Evolutionary conservation across 2,329 filamentous ascomycete species (phyloP).

Genomic region (Pezicula carpinea): DNA sequence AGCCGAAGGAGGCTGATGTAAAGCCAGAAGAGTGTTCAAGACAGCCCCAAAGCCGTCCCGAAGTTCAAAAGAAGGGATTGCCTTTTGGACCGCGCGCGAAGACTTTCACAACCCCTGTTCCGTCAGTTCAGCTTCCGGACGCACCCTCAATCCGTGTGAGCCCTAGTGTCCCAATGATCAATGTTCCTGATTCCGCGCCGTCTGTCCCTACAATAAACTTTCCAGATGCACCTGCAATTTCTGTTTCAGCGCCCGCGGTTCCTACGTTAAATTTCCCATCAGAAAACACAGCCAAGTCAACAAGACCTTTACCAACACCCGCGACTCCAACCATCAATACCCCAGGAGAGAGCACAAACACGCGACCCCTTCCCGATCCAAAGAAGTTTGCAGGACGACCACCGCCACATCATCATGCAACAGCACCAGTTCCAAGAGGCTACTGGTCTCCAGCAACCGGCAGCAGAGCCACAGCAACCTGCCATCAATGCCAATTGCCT

Average conservation of each 20-base stretch:
- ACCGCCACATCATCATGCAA: slow-evolving; percentile 31
- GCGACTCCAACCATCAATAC: slow-evolving; percentile 30
- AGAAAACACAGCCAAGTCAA: slow-evolving; percentile 24
- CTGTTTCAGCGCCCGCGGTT: slow-evolving; percentile 21
- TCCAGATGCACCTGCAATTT: slow-evolving; percentile 22
- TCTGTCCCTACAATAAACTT: slow-evolving; percentile 27
- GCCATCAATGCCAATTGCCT: slow-evolving; percentile 75
- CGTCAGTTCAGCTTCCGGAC: slow-evolving; percentile 35
- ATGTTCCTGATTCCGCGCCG: slow-evolving; percentile 9
- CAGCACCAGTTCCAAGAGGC: slow-evolving; percentile 23
- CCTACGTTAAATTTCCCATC: slow-evolving; percentile 46
- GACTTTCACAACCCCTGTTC: slow-evolving; percentile 25
- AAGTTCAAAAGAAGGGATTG: slow-evolving; percentile 21
- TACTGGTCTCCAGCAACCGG: slow-evolving; percentile 56
- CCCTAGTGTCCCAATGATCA: slow-evolving; percentile 18
- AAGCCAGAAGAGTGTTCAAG: slow-evolving; percentile 48
- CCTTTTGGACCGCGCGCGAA: slow-evolving; percentile 22
- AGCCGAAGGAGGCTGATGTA: slow-evolving; percentile 60
- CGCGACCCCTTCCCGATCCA: slow-evolving; percentile 35
- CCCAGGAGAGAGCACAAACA: not conserved
- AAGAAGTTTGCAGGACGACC: slow-evolving; percentile 20
- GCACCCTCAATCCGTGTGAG: slow-evolving; percentile 42
- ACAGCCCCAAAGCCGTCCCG: slow-evolving; percentile 24
- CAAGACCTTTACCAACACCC: slow-evolving; percentile 23
- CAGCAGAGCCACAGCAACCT: slow-evolving; percentile 62